A percentile compares a stretch with the other conserved stretches of the same genome.
Conservation (phyloP, 352 stramenopile species). For the Globisporangium viniferum region DNA sequence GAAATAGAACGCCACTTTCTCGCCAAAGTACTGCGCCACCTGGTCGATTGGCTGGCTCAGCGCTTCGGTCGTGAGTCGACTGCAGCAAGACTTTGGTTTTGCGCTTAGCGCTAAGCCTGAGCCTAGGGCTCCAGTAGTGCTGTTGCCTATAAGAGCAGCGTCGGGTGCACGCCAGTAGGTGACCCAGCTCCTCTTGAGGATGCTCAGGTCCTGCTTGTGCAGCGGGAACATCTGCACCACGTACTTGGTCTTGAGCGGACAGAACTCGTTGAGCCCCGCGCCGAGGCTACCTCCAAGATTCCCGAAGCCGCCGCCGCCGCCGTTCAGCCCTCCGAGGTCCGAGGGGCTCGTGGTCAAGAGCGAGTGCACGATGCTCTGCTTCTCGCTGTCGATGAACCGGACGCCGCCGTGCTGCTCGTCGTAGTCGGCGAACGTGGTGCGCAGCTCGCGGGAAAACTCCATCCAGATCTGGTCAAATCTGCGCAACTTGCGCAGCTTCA, state of each 20-base stretch:
- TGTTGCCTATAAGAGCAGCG: background rate
- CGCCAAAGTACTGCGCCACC: constrained; percentile 89
- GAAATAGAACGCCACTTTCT: constrained; percentile 92
- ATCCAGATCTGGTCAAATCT: constrained; percentile 78
- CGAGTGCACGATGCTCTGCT: constrained; percentile 74
- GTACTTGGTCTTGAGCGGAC: constrained; percentile 52
- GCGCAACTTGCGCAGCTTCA: constrained; percentile 62
- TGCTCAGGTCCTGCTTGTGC: constrained; percentile 76
- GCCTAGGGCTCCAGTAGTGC: background rate
- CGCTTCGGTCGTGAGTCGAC: constrained; percentile 13
- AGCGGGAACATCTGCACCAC: constrained; percentile 87
- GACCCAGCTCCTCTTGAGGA: constrained; percentile 70
- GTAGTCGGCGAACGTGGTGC: constrained; percentile 66
- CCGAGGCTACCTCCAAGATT: constrained; percentile 19
- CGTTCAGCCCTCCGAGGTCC: constrained; percentile 12
- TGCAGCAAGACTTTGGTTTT: constrained; percentile 1
- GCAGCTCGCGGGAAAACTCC: constrained; percentile 68
- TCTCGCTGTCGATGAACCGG: constrained; percentile 77
- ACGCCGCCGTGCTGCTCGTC: constrained; percentile 35
- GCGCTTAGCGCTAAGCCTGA: background rate
- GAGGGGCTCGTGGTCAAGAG: constrained; percentile 43
- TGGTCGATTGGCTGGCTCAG: constrained; percentile 81
- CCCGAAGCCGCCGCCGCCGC: background rate
- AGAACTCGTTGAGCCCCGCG: constrained; percentile 71
- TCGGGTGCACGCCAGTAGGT: constrained; percentile 60